phyloP scores from a whole-genome alignment of 2,329 filamentous ascomycete species.

The Trichoderma atroviride region DNA sequence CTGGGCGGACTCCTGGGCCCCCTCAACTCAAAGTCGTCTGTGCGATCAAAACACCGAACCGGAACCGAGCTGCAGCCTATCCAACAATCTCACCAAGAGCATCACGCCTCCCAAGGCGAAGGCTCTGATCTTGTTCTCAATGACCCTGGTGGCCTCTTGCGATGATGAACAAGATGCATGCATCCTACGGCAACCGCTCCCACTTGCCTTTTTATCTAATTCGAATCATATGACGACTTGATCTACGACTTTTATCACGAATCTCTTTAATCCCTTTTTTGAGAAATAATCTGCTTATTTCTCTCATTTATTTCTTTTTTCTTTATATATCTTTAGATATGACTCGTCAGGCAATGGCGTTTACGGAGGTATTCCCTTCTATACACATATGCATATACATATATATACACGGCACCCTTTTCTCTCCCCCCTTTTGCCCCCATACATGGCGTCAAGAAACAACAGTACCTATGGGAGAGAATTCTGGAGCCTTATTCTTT shows the following conservation, averaged over 20 bases:
- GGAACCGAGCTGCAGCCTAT: slow-evolving; percentile 53
- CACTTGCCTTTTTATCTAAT: slow-evolving; percentile 11
- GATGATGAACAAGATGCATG: slow-evolving; percentile 31
- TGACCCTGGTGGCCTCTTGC: slow-evolving; percentile 47
- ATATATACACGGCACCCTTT: slow-evolving; percentile 1
- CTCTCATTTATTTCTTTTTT: not conserved
- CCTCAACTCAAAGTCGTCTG: slow-evolving; percentile 43
- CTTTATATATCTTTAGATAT: slow-evolving; percentile 11
- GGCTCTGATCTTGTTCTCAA: slow-evolving; percentile 41
- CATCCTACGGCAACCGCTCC: slow-evolving; percentile 17
- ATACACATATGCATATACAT: slow-evolving; percentile 2
- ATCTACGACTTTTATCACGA: slow-evolving; percentile 13
- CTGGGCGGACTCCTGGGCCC: slow-evolving; percentile 59
- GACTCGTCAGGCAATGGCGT: slow-evolving; percentile 15
- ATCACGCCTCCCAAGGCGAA: slow-evolving; percentile 37
- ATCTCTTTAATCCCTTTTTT: not conserved
- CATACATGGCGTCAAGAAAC: not conserved
- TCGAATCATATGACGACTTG: not conserved
- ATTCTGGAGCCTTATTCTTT: not conserved
- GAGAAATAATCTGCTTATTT: not conserved
- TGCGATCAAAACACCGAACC: slow-evolving; percentile 36
- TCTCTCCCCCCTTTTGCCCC: not conserved
- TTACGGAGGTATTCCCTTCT: not conserved
- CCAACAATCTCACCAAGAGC: slow-evolving; percentile 45
- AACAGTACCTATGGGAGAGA: not conserved